phyloP scores from a whole-genome alignment of 805 yeast genomes.

The Ogataea trehaloabstinens region DNA sequence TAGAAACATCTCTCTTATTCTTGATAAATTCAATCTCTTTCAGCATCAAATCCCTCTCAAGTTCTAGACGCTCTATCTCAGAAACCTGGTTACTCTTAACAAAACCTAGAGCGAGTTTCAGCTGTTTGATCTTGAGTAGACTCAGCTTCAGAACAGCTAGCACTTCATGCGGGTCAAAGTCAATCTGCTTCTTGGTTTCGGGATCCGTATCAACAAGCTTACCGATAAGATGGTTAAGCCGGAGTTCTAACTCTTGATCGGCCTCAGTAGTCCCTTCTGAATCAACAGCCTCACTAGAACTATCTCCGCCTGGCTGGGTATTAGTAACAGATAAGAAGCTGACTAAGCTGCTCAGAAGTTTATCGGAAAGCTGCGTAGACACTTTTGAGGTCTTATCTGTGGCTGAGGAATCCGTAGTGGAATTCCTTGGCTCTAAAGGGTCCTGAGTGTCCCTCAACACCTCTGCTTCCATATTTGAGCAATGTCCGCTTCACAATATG shows the following conservation, averaged over 20 bases:
- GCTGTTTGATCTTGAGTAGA: constrained; percentile 19
- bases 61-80: constrained; percentile 22
- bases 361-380: constrained; percentile 6
- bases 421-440: neutral
- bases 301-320: constrained; percentile 1
- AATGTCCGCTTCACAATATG: too few relatives aligned
- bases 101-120: constrained; percentile 15
- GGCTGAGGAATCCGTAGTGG: neutral
- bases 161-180: constrained; percentile 6
- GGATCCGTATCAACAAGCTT: constrained; percentile 4
- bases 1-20: constrained; percentile 3
- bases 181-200: constrained; percentile 1
- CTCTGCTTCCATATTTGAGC: neutral
- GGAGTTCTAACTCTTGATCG: constrained; percentile 26
- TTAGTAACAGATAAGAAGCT: constrained; percentile 6
- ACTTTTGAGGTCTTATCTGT: neutral
- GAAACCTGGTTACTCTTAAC: constrained; percentile 17
- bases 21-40: constrained; percentile 26
- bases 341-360: constrained; percentile 5
- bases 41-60: constrained; percentile 23
- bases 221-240: constrained; percentile 10
- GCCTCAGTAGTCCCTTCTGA: constrained; percentile 14
- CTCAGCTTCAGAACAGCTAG: constrained; percentile 15
- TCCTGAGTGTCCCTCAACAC: neutral
- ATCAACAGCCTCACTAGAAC: neutral